A percentile compares a stretch with the other conserved stretches of the same genome.
Evolutionary conservation across 768 basidiomycete species (phyloP).

Genomic region (Strobilomyces echinocephalus): DNA sequence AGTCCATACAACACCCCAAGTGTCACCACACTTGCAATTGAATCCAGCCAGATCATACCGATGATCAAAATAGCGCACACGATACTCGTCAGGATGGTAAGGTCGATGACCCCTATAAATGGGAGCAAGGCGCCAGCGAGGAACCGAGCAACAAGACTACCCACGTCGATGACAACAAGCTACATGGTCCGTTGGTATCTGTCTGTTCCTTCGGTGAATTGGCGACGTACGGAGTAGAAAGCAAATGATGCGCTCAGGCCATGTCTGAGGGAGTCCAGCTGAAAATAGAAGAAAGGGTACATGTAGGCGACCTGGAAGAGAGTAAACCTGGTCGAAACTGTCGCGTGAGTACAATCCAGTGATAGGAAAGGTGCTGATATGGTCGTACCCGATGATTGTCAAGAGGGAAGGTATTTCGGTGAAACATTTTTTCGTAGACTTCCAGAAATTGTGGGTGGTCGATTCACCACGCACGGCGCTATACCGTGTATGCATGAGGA

Average conservation of each 20-base stretch:
- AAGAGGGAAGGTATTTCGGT: conserved; percentile 23
- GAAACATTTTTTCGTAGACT: conserved; percentile 20
- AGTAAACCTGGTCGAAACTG: conserved; percentile 10
- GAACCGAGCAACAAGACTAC: conserved; percentile 45
- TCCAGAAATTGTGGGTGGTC: conserved; percentile 11
- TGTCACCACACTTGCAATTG: conserved; percentile 34
- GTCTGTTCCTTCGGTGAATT: not conserved
- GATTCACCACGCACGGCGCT: not conserved
- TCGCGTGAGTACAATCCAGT: not conserved
- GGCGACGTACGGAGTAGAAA: conserved; percentile 46
- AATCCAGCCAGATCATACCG: conserved; percentile 40
- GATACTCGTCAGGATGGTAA: conserved; percentile 34
- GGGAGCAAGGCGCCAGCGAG: conserved; percentile 37
- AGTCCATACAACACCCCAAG: conserved; percentile 46
- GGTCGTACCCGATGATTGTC: conserved; percentile 18
- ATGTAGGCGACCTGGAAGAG: conserved; percentile 38
- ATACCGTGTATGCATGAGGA: conserved; percentile 35
- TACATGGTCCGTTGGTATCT: conserved; percentile 17
- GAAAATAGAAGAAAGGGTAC: conserved; percentile 56
- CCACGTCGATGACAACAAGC: conserved; percentile 51
- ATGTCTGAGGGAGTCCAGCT: conserved; percentile 49
- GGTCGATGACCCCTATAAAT: conserved; percentile 41
- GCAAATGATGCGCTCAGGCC: conserved; percentile 42
- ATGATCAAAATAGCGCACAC: conserved; percentile 39
- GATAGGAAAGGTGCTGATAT: not conserved